Evolutionary conservation across 1,284 basidiomycete genomes (phyloP), one percentile per base, ranked within the genome.

Genomic region (Rhodotorula sp.): DNA sequence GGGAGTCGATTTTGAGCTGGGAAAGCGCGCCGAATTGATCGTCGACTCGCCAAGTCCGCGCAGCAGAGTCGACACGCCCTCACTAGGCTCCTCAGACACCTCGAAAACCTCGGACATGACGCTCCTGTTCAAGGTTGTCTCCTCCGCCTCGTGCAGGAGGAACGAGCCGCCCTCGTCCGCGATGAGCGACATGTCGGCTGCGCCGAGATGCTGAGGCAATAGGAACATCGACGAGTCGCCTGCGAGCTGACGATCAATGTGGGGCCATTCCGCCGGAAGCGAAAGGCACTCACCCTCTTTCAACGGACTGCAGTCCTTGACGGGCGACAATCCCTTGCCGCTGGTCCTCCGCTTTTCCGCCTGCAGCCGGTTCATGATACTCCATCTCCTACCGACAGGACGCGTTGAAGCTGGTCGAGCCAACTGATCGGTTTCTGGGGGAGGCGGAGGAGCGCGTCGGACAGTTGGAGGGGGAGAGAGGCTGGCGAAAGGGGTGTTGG

Each of bases 141-240:
- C 51, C 2, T 47, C 51, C 2, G 32, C 56, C 36, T 55, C 46
- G 30, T 49, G 47, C 9, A 47, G 24, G 30, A 66, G 57, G 64
- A 70, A 70, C 20, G 68, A 70, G 1, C 61, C 68, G 52, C 34
- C 68, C 34, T 70, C 68, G 53, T 70, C 64, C 15, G 48, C 61
- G 44, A 70, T 64, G 34, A 70, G 62, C 22, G 60, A 63, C 20
- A 70, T 10, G 49, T 70, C 68, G 53, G 34, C 64, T 1, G 56
- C 59, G 17, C 36, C 57, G 46, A 66, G 47, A 27, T 63, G 60
- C 10, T n/a, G 30, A 4, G 64, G 24, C n/a, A 58, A 55, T 27
- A 56, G 30, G 34, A 60, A 29, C 15, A 60, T 27, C 0, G 64
- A 66, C 3, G 64, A 59, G 39, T 70, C 58, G 4, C 60, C 68